Evolutionary conservation across 2,329 filamentous ascomycete genomes (phyloP), one percentile per base, ranked within the genome.

Genomic region (Diaporthe amygdali): DNA sequence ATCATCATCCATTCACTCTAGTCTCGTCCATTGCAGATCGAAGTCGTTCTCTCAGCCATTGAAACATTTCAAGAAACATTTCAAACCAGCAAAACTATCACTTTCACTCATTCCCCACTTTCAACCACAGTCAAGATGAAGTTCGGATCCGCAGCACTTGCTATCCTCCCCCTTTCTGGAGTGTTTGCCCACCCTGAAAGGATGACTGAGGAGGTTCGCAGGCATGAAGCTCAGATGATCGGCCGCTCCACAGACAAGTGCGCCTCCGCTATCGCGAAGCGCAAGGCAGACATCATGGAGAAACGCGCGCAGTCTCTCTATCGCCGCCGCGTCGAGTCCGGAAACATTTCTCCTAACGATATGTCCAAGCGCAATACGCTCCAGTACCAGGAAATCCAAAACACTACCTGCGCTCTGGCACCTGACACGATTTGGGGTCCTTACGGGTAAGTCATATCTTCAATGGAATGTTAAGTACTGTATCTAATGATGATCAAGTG

Each of bases 401-500:
- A 66, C 32, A 66, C 27, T 25, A 66, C 63, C 25, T 66, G 63
- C 25, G 63, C 46, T 9, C 63, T 66, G 5, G 63, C 63, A 3
- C 63, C 63, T 49, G 63, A 66, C 6, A 66, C 63, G 7, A 66
- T 66, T 12, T 66, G 63, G 63, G 63, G 63, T 14, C 47, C 63
- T 49, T 66, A 54, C 34, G 41, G 47, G 46, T 49, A 51, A 54
- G 27, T 7, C 1, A 59, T 44, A 12, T 41, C 15, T 41, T 8
- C 14, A 17, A 8, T 17, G 12, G 3, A 4, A 56, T 56, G 2
- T 12, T 8, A 25, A 17, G 30, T 20, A 6, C 27, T 0, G 17
- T 6, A 27, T 37, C 41, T 51, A 3, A 30, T 32, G 54, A 41
- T 9, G 2, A 17, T n/a, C 5, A 3, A 39, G 63, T 37, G 52